Evolutionary conservation across 2,329 filamentous ascomycete species (phyloP), one percentile per base, ranked within the genome.

Genomic region (Cladophialophora bantiana): DNA sequence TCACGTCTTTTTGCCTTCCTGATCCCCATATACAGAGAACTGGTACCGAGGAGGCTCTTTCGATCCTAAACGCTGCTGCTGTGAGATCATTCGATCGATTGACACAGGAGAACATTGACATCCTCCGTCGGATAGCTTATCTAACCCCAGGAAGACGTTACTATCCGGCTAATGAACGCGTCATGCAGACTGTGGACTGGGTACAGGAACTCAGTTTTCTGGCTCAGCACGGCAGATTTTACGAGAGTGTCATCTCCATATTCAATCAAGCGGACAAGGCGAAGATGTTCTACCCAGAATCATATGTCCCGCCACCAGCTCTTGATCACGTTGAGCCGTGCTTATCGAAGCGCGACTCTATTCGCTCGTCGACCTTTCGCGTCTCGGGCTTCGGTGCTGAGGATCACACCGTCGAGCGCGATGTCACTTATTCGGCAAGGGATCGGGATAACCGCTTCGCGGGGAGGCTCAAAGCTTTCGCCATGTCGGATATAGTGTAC

Each of bases 151-250:
- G 52, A n/a, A 55, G 52, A 34, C 2, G 52, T 18, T 55, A 55
- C 31, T 55, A 55, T n/a, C 52, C 52, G 2, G 52, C 20, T 18
- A 31, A 55, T 9, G 20, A 76, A 4, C 65, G 71, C 13, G 74
- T 77, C 0, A 87, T 87, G 84, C 83, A 88, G 62, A 77, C 54
- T 0, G 77, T 85, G 2, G 0, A 18, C 0, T 88, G 85, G 85
- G 59, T 70, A 0, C 0, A 62, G 0, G n/a, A 59, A 0, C 71
- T 87, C 0, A 75, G 78, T 1, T 78, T 76, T 7, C 70, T 84
- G 0, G 72, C 81, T 0, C 85, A 88, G 61, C 79, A 86, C 62
- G 77, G 77, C 0, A 70, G 72, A 0, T 85, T 85, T 50, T 74
- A 75, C 48, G 67, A 71, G 1, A 57, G 68, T 7, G 82, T 83